Evolutionary conservation across 2,329 filamentous ascomycete genomes (phyloP).

Genomic region (Fusarium agapanthi): DNA sequence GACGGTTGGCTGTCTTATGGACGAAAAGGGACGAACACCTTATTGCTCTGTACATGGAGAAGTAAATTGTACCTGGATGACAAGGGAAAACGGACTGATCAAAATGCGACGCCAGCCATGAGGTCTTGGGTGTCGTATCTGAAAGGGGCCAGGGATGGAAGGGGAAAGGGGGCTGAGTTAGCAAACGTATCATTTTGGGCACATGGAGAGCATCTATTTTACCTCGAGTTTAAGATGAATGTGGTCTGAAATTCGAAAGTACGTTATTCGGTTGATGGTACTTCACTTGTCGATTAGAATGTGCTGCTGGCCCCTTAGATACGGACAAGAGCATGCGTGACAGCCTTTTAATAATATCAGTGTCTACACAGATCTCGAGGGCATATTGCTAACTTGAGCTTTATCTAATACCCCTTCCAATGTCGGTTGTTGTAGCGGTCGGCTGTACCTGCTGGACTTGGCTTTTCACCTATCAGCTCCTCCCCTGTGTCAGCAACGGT

Average conservation of each 20-base stretch:
- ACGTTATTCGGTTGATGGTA: accelerated
- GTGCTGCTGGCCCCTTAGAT: neutral
- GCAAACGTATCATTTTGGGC: too few relatives aligned
- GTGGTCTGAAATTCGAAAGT: neutral
- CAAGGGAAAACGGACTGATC: neutral
- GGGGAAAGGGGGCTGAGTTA: too few relatives aligned
- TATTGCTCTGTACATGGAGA: neutral
- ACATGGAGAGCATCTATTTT: accelerated
- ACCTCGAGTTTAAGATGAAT: too few relatives aligned
- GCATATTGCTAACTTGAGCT: neutral
- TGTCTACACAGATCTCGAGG: neutral
- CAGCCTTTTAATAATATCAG: neutral
- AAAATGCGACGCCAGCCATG: neutral
- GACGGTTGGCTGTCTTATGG: neutral
- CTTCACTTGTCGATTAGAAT: neutral
- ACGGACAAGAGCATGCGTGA: neutral
- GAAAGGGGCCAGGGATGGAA: neutral
- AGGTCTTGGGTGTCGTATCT: neutral
- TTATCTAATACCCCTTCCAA: neutral
- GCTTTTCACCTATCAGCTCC: neutral
- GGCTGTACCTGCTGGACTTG: neutral
- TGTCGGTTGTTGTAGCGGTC: neutral
- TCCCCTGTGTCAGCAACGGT: neutral
- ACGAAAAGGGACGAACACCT: neutral
- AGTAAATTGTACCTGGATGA: neutral